Evolutionary conservation across 768 basidiomycete genomes (phyloP).

Genomic region (Hemileccinum impolitum): DNA sequence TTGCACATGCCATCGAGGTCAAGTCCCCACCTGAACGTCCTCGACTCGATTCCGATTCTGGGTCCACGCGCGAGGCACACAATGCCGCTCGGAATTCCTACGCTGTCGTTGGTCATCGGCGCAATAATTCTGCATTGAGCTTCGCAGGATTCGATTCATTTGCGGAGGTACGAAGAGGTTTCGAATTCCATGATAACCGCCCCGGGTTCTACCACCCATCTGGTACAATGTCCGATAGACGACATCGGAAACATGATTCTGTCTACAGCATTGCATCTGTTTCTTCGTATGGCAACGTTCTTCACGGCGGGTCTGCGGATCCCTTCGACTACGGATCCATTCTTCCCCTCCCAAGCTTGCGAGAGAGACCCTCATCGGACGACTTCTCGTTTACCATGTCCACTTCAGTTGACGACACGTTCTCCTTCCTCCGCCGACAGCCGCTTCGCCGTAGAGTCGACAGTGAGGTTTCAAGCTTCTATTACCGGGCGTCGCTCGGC

Average conservation of each 20-base stretch:
- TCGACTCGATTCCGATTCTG: slow-evolving; percentile 44
- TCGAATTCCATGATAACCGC: slow-evolving; percentile 64
- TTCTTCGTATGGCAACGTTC: slow-evolving; percentile 71
- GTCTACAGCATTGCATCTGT: slow-evolving; percentile 73
- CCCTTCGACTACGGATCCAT: slow-evolving; percentile 66
- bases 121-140: slow-evolving; percentile 51
- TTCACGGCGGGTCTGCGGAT: slow-evolving; percentile 59
- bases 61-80: slow-evolving; percentile 34
- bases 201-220: slow-evolving; percentile 65
- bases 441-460: slow-evolving; percentile 54
- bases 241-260: slow-evolving; percentile 53
- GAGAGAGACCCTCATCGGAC: slow-evolving; percentile 55
- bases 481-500: slow-evolving; percentile 42
- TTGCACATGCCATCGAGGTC: slow-evolving; percentile 43
- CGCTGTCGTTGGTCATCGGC: slow-evolving; percentile 27
- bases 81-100: slow-evolving; percentile 17
- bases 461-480: slow-evolving; percentile 77
- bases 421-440: slow-evolving; percentile 51
- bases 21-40: slow-evolving; percentile 31
- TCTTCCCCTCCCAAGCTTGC: slow-evolving; percentile 40
- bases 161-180: slow-evolving; percentile 74
- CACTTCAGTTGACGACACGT: slow-evolving; percentile 63
- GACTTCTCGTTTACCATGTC: slow-evolving; percentile 56
- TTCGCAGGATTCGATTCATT: slow-evolving; percentile 75
- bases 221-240: slow-evolving; percentile 33